Evolutionary conservation across 768 basidiomycete genomes (phyloP).

Genomic region (Hygrocybe punicea): DNA sequence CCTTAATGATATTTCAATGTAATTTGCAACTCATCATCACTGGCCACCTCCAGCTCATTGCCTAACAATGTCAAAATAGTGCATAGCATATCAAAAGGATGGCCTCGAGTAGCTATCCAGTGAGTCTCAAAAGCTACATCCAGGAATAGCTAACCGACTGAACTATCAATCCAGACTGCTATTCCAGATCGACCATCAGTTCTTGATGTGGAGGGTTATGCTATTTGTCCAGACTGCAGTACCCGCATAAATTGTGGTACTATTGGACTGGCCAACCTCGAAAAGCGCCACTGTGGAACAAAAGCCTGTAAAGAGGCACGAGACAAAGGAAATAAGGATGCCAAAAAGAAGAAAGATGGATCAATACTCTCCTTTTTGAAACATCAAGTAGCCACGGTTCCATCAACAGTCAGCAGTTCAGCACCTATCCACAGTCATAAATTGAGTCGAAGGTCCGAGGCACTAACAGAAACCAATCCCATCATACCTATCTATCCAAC

Average conservation of each 20-base stretch:
- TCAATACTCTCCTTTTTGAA: conserved; percentile 12
- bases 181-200: no score
- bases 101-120: no score
- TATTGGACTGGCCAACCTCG: conserved; percentile 17
- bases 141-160: no score
- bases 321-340: conserved; percentile 8
- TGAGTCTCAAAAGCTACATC: no score
- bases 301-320: conserved; percentile 2
- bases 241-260: conserved; percentile 17
- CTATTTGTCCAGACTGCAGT: conserved; percentile 21
- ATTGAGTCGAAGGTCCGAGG: no score
- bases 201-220: conserved; percentile 9
- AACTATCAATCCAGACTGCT: no score
- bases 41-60: no score
- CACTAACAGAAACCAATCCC: no score
- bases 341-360: conserved; percentile 3
- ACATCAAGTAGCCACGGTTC: conserved; percentile 6
- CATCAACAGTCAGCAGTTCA: conserved; percentile 9
- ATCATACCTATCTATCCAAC: not conserved
- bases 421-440: not conserved
- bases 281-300: conserved; percentile 6
- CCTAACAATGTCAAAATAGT: no score
- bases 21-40: no score
- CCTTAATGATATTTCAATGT: no score
- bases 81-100: no score